Base-by-base conservation (phyloP, 176 grass and related monocot species). In the Triticum dicoccoides region DNA sequence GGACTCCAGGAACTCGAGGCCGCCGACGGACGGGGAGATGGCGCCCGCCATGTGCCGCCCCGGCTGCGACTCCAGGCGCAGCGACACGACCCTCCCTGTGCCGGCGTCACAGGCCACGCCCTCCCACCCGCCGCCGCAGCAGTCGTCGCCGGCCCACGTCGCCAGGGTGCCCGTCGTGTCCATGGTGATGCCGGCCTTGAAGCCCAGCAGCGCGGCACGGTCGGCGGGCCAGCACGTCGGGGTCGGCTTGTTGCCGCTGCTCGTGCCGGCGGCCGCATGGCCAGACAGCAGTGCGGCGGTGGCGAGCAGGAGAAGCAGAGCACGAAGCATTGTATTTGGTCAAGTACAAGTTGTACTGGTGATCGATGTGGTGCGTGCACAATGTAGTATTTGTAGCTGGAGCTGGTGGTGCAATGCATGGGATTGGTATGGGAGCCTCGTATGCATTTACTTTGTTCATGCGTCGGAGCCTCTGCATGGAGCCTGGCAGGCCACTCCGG, bases 61-160 rank as follows among this genome's bases (percentile, higher is more conserved):
- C 45, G 10, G 54, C 73, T 8, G 30, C 56, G 69, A 79, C 39
- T 93, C 76, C 17, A 97, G 85, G 42, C 89, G 84, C 88, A 97
- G 79, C 74, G 80, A 62, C 17, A 86, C 88, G 68, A 97, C 92
- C 54, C 91, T 69, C 18, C 95, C 89, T 4, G 84, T 93, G 38
- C 72, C 61, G 77, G 91, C 90, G 85, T 88, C 71, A 84, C 95
- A 97, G 45, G 81, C 61, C 39, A 97, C 82, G 44, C 92, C 89
- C 81, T 92, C 90, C 95, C 92, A 97, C 54, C 61, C 88, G 71
- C 77, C 88, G 71, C 77, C 91, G 79, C 95, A 97, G 85, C 92
- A 95, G 80, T 97, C 82, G 27, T 7, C 30, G 13, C 92, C 89
- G 2, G 64, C 37, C 95, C 95, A 97, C 41, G 95, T 95, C 2